phyloP scores from a whole-genome alignment of 805 yeast genomes.

The Candida adriatica region DNA sequence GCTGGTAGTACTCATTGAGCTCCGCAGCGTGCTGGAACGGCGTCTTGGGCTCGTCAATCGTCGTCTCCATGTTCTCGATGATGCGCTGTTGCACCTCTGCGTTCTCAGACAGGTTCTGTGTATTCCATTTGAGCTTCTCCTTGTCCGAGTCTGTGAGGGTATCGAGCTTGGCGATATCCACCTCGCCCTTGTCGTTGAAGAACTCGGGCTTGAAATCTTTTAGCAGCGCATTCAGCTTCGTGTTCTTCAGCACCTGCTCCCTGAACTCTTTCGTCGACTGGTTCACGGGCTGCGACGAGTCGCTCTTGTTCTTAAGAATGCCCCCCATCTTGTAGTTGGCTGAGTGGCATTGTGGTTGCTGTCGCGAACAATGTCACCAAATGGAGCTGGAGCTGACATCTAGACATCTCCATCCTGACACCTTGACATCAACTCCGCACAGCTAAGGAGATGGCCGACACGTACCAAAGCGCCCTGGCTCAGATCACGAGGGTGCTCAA shows the following conservation, averaged over 20 bases:
- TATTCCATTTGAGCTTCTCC: constrained; percentile 75
- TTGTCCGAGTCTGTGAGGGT: constrained; percentile 8
- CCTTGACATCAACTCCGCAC: not conserved
- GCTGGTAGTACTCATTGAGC: constrained; percentile 72
- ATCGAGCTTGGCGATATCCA: constrained; percentile 8
- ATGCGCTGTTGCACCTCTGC: constrained; percentile 63
- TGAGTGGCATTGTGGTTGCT: too few relatives aligned
- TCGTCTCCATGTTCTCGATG: constrained; percentile 37
- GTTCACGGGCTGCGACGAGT: constrained; percentile 20
- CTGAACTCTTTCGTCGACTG: constrained; percentile 42
- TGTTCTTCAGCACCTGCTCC: constrained; percentile 71
- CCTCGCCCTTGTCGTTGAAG: constrained; percentile 22
- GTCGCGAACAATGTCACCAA: too few relatives aligned
- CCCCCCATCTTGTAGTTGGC: too few relatives aligned
- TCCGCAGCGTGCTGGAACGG: constrained; percentile 86
- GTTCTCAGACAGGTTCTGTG: constrained; percentile 57
- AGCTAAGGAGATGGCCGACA: constrained; percentile 16
- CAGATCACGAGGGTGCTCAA: constrained; percentile 18
- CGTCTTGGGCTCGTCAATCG: constrained; percentile 91
- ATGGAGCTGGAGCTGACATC: not conserved
- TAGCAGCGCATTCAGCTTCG: constrained; percentile 63
- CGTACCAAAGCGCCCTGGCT: constrained; percentile 17
- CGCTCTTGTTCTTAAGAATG: constrained; percentile 45
- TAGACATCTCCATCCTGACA: not conserved
- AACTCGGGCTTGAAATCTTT: constrained; percentile 19